Conservation (phyloP, 2,329 filamentous ascomycete genomes). For the Aspergillus caelatus region DNA sequence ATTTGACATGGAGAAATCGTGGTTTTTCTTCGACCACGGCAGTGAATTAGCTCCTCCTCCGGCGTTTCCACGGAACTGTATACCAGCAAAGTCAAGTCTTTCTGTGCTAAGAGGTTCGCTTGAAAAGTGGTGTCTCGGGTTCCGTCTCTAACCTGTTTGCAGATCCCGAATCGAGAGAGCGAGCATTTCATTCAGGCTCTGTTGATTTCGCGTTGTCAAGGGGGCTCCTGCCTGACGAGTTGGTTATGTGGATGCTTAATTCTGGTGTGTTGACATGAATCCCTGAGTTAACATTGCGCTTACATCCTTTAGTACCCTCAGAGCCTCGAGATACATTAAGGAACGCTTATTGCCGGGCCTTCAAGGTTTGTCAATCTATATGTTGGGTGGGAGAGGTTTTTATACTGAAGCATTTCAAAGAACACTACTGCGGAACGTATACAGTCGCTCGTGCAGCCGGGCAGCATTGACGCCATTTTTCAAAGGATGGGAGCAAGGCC, state of each 20-base stretch:
- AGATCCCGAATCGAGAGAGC: conserved; percentile 56
- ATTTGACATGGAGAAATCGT: conserved; percentile 54
- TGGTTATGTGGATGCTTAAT: conserved; percentile 65
- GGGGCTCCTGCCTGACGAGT: conserved; percentile 60
- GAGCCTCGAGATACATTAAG: conserved; percentile 61
- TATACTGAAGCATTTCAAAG: conserved; percentile 27
- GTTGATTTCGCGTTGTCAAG: conserved; percentile 57
- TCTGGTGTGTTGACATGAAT: conserved; percentile 29
- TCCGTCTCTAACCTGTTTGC: conserved; percentile 23
- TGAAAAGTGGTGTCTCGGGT: not conserved
- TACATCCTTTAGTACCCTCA: conserved; percentile 45
- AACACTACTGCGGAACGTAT: conserved; percentile 32
- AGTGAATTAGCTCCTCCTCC: conserved; percentile 23
- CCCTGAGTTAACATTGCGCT: conserved; percentile 1
- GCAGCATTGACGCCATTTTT: conserved; percentile 57
- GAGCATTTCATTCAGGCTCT: conserved; percentile 65
- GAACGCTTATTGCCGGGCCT: conserved; percentile 60
- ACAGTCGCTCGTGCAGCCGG: conserved; percentile 38
- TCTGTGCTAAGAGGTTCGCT: conserved; percentile 37
- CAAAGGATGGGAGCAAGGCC: conserved; percentile 58
- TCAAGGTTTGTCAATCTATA: conserved; percentile 47
- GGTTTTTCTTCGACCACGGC: conserved; percentile 58
- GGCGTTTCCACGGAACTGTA: conserved; percentile 39
- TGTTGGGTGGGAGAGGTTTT: not conserved
- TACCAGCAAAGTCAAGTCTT: conserved; percentile 35